Conservation (phyloP, 129 eudicot genomes). For the Flaveria trinervia region DNA sequence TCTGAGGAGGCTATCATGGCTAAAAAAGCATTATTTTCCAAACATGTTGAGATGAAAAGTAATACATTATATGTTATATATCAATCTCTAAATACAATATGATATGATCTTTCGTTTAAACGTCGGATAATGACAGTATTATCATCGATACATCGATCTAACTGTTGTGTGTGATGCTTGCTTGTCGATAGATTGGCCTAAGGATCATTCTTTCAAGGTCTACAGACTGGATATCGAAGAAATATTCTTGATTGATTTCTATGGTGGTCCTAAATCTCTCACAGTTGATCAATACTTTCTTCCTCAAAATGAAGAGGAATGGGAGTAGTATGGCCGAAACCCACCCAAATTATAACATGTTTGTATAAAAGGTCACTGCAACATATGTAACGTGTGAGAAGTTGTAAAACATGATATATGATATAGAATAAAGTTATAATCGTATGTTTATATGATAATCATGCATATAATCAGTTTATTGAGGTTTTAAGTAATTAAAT, state of each 20-base stretch:
- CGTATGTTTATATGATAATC: no score
- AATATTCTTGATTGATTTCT: constrained; percentile 85
- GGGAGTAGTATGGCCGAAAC: background rate
- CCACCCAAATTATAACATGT: background rate
- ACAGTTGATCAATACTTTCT: constrained; percentile 8
- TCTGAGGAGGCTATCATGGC: constrained; percentile 69
- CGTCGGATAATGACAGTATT: background rate
- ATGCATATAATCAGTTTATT: no score
- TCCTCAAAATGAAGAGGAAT: background rate
- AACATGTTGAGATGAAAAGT: constrained; percentile 91
- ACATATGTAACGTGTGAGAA: background rate
- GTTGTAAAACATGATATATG: constrained; percentile 11
- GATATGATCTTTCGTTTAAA: background rate
- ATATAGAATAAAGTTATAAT: background rate
- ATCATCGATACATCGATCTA: background rate
- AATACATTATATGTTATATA: background rate
- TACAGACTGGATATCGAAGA: constrained; percentile 70
- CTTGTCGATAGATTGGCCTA: constrained; percentile 65
- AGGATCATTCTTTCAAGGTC: constrained; percentile 74
- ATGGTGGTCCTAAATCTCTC: constrained; percentile 64
- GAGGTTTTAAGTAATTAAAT: no score
- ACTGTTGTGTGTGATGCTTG: constrained; percentile 14
- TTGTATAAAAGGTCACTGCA: background rate
- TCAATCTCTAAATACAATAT: no score
- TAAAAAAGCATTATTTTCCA: constrained; percentile 58